Evolutionary conservation across 2,329 filamentous ascomycete genomes (phyloP).

Genomic region (Diaporthe sp.): DNA sequence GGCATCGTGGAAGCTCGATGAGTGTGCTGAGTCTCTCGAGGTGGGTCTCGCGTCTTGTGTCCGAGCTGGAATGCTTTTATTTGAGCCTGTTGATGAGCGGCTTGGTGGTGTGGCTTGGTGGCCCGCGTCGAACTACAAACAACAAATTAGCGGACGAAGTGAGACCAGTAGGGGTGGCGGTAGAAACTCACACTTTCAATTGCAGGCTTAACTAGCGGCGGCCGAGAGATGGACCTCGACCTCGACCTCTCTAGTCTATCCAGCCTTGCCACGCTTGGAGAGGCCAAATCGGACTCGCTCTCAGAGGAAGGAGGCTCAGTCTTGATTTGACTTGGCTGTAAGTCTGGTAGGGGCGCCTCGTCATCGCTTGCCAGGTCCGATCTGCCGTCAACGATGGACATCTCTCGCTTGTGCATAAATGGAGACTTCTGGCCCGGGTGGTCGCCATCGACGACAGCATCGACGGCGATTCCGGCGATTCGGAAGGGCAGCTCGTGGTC

Average conservation of each 20-base stretch:
- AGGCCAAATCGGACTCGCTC: slow-evolving; percentile 12
- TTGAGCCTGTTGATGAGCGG: slow-evolving; percentile 37
- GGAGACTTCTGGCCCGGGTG: slow-evolving; percentile 1
- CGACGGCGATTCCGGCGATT: not conserved
- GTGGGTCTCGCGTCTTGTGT: not conserved
- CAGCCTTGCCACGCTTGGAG: slow-evolving; percentile 23
- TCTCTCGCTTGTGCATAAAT: slow-evolving; percentile 38
- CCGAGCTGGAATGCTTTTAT: slow-evolving; percentile 36
- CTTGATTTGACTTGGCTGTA: slow-evolving; percentile 29
- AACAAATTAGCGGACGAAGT: not conserved
- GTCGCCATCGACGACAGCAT: slow-evolving; percentile 15
- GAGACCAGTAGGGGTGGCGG: not conserved
- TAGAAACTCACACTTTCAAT: slow-evolving; percentile 27
- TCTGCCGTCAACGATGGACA: not conserved
- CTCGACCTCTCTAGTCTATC: slow-evolving; percentile 37
- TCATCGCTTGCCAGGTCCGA: not conserved
- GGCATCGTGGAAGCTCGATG: not conserved
- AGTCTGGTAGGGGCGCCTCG: not conserved
- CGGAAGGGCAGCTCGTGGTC: not conserved
- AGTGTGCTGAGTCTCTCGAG: not conserved
- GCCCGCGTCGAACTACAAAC: not conserved
- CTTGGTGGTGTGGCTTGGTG: not conserved
- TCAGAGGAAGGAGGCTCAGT: not conserved
- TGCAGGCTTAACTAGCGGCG: not conserved
- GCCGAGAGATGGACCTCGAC: slow-evolving; percentile 37